Percentiles rank a stretch among this genome's conserved stretches.
Conservation (phyloP, 495 filamentous ascomycete species). For the Venustampulla echinocandica region DNA sequence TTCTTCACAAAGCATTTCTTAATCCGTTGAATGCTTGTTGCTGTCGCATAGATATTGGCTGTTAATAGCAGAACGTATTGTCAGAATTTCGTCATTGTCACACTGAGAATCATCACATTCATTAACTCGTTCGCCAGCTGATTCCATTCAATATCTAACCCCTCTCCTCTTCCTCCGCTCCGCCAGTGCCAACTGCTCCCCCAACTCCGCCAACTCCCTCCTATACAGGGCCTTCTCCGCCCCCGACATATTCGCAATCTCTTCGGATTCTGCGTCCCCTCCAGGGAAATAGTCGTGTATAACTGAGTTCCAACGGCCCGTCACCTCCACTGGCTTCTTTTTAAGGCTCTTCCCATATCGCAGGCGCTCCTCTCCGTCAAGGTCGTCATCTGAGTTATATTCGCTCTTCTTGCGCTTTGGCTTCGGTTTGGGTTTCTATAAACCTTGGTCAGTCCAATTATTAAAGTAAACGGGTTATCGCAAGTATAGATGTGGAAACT, state of each 20-base stretch:
- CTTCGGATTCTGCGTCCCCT: not conserved
- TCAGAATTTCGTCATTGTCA: too few species aligned
- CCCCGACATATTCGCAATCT: not conserved
- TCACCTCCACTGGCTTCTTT: not conserved
- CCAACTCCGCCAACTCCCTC: constrained; percentile 1
- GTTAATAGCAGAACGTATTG: too few species aligned
- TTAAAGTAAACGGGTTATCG: too few species aligned
- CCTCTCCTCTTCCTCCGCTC: not conserved
- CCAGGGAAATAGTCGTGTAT: constrained; percentile 11
- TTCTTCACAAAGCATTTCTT: too few species aligned
- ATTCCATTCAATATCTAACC: not conserved
- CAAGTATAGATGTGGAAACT: too few species aligned
- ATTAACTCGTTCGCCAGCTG: not conserved
- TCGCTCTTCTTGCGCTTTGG: constrained; percentile 4
- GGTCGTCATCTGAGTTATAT: constrained; percentile 1
- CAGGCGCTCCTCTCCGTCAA: constrained; percentile 18
- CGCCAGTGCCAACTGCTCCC: not conserved
- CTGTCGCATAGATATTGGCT: too few species aligned
- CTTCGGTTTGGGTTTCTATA: not conserved
- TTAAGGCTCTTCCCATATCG: constrained; percentile 10
- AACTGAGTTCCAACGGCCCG: constrained; percentile 3
- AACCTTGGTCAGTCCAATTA: too few species aligned
- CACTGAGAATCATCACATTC: not conserved
- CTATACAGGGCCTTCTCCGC: not conserved
- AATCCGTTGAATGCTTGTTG: too few species aligned